Percentiles rank a stretch among this genome's conserved stretches.
These are phyloP conservation scores for Xylariaceae sp. DNA, from an alignment of 2,329 filamentous ascomycete genomes.

Conservation along the genomic window DNA sequence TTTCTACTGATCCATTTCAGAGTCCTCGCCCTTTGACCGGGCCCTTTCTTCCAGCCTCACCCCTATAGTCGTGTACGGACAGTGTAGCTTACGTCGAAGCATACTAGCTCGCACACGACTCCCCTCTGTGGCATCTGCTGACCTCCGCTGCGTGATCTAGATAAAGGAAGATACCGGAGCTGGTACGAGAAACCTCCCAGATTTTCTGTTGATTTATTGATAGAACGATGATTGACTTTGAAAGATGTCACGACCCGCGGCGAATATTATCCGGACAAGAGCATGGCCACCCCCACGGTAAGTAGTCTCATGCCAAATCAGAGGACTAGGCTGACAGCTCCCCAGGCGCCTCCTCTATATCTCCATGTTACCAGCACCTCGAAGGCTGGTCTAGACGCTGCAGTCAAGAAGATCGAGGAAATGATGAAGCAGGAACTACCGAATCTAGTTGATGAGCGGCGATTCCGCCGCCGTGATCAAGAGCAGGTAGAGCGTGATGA, in stretches of 20 bases:
- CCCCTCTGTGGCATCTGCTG: conserved; percentile 89
- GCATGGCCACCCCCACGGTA: conserved; percentile 92
- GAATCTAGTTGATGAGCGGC: conserved; percentile 91
- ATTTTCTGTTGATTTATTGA: conserved; percentile 53
- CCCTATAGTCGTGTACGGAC: conserved; percentile 60
- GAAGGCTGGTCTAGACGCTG: conserved; percentile 89
- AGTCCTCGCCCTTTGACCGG: conserved; percentile 49
- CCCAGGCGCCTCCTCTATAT: conserved; percentile 88
- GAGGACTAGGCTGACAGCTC: conserved; percentile 21
- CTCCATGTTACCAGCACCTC: conserved; percentile 93
- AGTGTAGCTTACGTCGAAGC: conserved; percentile 74
- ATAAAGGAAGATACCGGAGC: conserved; percentile 99
- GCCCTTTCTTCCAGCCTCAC: conserved; percentile 44
- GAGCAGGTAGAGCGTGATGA: conserved; percentile 89
- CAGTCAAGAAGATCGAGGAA: conserved; percentile 87
- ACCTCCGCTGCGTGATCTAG: conserved; percentile 90
- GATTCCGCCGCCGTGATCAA: conserved; percentile 83
- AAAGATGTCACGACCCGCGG: conserved; percentile 99
- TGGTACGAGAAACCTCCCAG: conserved; percentile 79
- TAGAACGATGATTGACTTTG: conserved; percentile 65
- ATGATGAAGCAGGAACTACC: conserved; percentile 96
- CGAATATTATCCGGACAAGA: conserved; percentile 96
- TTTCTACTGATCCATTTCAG: conserved; percentile 68
- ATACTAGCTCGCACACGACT: conserved; percentile 67
- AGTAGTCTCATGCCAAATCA: conserved; percentile 46